phyloP scores from a whole-genome alignment of 2,329 filamentous ascomycete genomes.

The Penicillium corylophilum region DNA sequence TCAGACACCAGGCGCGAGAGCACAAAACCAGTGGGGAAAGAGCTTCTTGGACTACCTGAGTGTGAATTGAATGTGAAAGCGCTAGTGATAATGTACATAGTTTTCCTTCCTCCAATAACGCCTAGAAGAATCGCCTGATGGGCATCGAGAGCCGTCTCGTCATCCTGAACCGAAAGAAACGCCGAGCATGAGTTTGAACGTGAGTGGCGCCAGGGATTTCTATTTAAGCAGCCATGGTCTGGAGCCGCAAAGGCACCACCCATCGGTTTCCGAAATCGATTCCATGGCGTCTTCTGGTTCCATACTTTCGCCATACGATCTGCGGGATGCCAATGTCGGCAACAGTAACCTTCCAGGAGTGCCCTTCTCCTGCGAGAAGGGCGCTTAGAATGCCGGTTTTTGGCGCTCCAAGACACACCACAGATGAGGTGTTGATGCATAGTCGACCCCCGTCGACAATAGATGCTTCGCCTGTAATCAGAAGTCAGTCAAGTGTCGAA shows the following conservation, averaged over 20 bases:
- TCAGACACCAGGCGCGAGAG: neutral
- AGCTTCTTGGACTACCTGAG: neutral
- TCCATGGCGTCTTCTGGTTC: conserved; percentile 75
- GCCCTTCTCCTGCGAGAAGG: conserved; percentile 60
- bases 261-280: conserved; percentile 87
- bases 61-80: neutral
- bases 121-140: neutral
- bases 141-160: neutral
- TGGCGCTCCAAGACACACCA: conserved; percentile 83
- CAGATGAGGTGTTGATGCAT: conserved; percentile 76
- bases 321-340: conserved; percentile 84
- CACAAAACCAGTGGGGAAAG: neutral
- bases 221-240: conserved; percentile 28
- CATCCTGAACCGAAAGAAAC: neutral
- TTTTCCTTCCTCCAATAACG: neutral
- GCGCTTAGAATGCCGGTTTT: conserved; percentile 81
- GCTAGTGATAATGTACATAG: conserved; percentile 5
- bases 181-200: neutral
- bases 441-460: conserved; percentile 71
- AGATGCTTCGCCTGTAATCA: conserved; percentile 49
- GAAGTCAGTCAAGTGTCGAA: conserved; percentile 12
- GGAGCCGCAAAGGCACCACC: conserved; percentile 68
- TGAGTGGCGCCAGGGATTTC: neutral
- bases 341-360: conserved; percentile 72
- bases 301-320: conserved; percentile 80